Evolutionary conservation across 129 eudicot species (phyloP), one percentile per base, ranked within the genome.

Genomic region (Heracleum sosnowskyi): DNA sequence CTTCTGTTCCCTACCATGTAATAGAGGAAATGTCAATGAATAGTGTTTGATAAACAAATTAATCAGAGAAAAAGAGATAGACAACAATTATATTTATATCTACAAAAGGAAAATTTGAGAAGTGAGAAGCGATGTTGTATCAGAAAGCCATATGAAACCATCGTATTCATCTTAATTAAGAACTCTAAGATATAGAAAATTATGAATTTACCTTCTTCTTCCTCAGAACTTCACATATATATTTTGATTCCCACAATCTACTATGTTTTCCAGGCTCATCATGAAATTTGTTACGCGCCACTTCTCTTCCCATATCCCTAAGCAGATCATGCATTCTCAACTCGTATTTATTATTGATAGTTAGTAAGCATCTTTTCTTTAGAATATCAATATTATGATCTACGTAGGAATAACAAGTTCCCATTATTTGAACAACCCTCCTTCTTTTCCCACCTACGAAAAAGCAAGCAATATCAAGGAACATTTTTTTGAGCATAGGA

Each of bases 401-500:
- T 6, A 53, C 26, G 36, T 33, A 64, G 37, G 75, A 74, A 45
- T 82, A 69, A 63, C 37, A 47, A 78, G 64, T 55, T 51, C 6
- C 62, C 26, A 51, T 20, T 51, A 51, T 51, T 51, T 20, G 62
- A 51, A 51, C 62, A 1, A 51, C 26, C 62, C 26, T 28, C 11
- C 28, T 20, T 51, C 22, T 51, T 20, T 22, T 51, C 62, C 60
- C 6, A 39, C 80, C 86, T 49, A 74, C 51, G 60, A 79, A 64
- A 57, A 83, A 74, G 47, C 82, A 83, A 26, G 86, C 86, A 83
- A 83, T 79, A 62, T 79, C 78, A 10, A 83, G 42, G 44, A 83
- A 83, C 24, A 47, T 51, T 1, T 79, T 20, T 33, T 46, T 51
- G 62, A 51, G 35, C 37, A 29, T 51, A 20, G 62, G 46, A 22